Evolutionary conservation across 2,329 filamentous ascomycete species (phyloP), one percentile per base, ranked within the genome.

Genomic region (Blastomyces silverae): DNA sequence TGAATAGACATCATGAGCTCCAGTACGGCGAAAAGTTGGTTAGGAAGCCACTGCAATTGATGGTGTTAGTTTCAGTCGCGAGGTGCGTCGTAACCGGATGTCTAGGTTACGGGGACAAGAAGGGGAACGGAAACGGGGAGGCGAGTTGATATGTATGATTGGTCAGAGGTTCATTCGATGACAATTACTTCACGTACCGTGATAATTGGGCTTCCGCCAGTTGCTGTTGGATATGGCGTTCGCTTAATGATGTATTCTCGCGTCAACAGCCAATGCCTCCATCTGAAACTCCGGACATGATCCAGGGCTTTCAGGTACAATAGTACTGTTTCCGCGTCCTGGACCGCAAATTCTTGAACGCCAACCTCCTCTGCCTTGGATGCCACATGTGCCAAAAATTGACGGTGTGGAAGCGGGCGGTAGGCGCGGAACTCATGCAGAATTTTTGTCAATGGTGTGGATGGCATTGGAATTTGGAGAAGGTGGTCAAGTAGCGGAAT

Each of bases 401-500:
- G 85, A 53, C 92, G 87, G 76, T 97, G 93, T 71, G 95, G 93
- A 63, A 89, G 89, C 2, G 93, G 93, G 0, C 93, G 85, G 77
- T 97, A 97, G 73, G 89, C 83, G 67, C 92, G 85, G 81, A 97
- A 97, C 76, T 97, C 93, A 68, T 86, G 82, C 25, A 97, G 83
- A 74, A 96, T 96, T 64, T 89, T 86, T 0, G 92, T 97, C 57
- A 97, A 85, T 0, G 93, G 93, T 4, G 92, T 97, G 63, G 87
- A 80, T 1, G 93, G 93, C 91, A 97, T 96, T 67, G 86, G 83
- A 56, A 97, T 87, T 74, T 94, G 85, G 65, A 94, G 84, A 62
- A 97, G 83, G 75, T 93, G 92, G 76, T 97, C 93, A 72, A 93
- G 87, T 3, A 97, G 85, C 2, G 93, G 92, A 64, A 96, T 88